Evolutionary conservation across 164 flowering plant genomes (phyloP), one percentile per base, ranked within the genome.

Genomic region (Magnolia sinica): DNA sequence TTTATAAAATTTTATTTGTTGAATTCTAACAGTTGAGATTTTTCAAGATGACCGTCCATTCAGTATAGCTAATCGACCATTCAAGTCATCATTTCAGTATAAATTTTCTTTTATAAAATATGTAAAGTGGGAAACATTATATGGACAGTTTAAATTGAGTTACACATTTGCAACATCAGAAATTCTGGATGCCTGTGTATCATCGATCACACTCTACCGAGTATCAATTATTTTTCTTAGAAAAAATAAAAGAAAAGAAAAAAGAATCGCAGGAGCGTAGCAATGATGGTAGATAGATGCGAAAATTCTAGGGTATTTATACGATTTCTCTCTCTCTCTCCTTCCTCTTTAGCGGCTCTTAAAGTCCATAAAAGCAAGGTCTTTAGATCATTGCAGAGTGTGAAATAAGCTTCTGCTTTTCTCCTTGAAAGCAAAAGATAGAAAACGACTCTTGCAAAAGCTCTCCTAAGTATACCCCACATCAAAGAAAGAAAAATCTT

Each of bases 331-430:
- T 11, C 45, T 37, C 37, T 70, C 50, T 49, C 24, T 51, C 29
- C 51, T 55, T 72, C 55, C 50, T 9, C 23, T 72, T 55, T 14
- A 20, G 64, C 14, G n/a, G 22, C 74, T 51, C 74, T 50, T 72
- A 72, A 72, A 72, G 74, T 72, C 74, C 74, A 72, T 52, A 72
- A 72, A 72, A 52, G 64, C 63, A 51, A 55, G 27, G 45, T 64
- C 3, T 72, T 55, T 51, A 51, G 74, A 72, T 72, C 74, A 72
- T 72, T 72, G 74, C 74, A 23, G 64, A 55, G 74, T 72, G 74
- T 55, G 52, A 72, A 72, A 20, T 72, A 72, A 51, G 74, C 74
- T 72, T 72, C 74, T 72, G 63, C 74, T 72, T 55, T 72, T 64
- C 16, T 3, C 24, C 23, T 10, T 63, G 52, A 72, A 37, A 55